Base-by-base conservation (phyloP, 306 rosid species). In the Luffa aegyptiaca region DNA sequence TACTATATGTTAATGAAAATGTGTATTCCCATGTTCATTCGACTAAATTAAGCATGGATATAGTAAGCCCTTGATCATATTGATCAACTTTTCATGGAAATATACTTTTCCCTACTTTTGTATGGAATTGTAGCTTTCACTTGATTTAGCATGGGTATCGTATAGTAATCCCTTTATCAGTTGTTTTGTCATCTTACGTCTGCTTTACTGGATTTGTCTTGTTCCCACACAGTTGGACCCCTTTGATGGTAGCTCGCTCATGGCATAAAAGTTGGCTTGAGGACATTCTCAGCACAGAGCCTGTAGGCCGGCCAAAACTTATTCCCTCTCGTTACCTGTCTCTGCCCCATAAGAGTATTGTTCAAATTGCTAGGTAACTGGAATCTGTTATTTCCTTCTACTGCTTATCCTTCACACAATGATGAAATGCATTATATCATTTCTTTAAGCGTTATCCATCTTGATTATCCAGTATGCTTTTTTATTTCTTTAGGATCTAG, bases 261-360 rank as follows among this genome's bases (percentile, higher is more conserved):
- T 95, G 99, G 99, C 80, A 91, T 82, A 91, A 90, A 90, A 84
- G 82, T 78, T 83, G 90, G 87, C 96, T 95, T 10, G 97, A 95
- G 87, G 93, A 95, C 57, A 83, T 89, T 79, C 88, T 95, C 69
- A 89, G 84, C 86, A 21, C 84, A 6, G 90, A 88, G 78, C 91
- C 88, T 72, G 87, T 76, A 37, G 87, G 77, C 57, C 81, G 62
- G 82, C 58, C 87, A 26, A 90, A 76, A 82, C 90, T 84, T 75
- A 86, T 83, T 80, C 93, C 92, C 71, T 91, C 97, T 17, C 97
- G 94, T 10, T 93, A 88, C 82, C 2, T 95, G 33, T 91, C 92
- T 78, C 93, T 95, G 80, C 99, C 99, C 61, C 89, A 93, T 52
- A 93, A 87, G 99, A 95, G 99, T 89, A 95, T 95, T 64, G 82